A percentile compares a stretch with the other conserved stretches of the same genome.
These are phyloP conservation scores for Mycosphaerella sp. DNA, from an alignment of 2,329 filamentous ascomycete species.

Conservation along the genomic window DNA sequence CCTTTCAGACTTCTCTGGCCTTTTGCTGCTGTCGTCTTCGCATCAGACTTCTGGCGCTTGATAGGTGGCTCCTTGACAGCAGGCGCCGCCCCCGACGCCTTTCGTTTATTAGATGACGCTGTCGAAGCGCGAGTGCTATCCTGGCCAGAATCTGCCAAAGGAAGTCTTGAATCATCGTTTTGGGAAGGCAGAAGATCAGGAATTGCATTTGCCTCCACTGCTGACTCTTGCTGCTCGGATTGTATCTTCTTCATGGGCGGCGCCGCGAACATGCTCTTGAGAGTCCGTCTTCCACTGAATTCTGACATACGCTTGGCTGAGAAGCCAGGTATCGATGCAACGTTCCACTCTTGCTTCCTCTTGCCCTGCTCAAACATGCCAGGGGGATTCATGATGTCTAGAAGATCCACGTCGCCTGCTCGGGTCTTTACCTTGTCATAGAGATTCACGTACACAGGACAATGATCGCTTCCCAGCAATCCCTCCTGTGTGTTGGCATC, in stretches of 20 bases:
- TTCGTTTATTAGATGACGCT: conserved; percentile 27
- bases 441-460: conserved; percentile 76
- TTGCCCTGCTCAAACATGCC: conserved; percentile 64
- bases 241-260: conserved; percentile 41
- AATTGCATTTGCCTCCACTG: neutral
- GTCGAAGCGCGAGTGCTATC: neutral
- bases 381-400: conserved; percentile 70
- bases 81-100: conserved; percentile 26
- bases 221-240: conserved; percentile 8
- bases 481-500: conserved; percentile 87
- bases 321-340: conserved; percentile 61
- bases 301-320: conserved; percentile 83
- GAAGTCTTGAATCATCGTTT: neutral
- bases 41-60: conserved; percentile 49
- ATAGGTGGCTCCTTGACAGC: conserved; percentile 27
- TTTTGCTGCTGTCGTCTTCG: conserved; percentile 33
- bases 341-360: conserved; percentile 59
- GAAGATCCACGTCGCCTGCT: conserved; percentile 45
- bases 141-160: neutral
- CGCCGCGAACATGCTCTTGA: conserved; percentile 81
- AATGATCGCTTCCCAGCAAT: conserved; percentile 91
- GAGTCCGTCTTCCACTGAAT: conserved; percentile 75
- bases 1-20: conserved; percentile 62
- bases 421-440: conserved; percentile 53
- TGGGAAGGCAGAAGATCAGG: neutral